Evolutionary conservation across 371 early-diverging fungal species (phyloP), one percentile per base, ranked within the genome.

Genomic region (Amoeboaphelidium occidentale): DNA sequence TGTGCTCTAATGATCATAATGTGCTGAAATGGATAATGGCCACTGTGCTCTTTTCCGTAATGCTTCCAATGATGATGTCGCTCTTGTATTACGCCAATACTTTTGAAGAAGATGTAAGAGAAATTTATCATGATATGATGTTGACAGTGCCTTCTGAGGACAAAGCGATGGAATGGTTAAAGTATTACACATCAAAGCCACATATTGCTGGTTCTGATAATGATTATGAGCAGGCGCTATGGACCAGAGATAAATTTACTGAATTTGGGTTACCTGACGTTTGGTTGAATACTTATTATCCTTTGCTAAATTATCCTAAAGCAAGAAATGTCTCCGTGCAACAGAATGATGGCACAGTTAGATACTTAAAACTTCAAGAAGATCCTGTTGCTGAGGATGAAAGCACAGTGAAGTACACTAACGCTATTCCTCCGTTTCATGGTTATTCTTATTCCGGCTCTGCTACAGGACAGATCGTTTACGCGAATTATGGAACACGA

Each of bases 391-490:
- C 67, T 2, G 75, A 72, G 25, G 78, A 77, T 55, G 51, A 53
- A 22, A 68, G 72, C 0, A 62, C 68, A 23, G 55, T 66, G 2
- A 55, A 74, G 49, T 56, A 58, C 21, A 14, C 56, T 13, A 44
- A 50, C 48, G 67, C 57, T 23, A 61, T 72, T 2, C 76, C 76
- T 2, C 63, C 74, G 4, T 78, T 78, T 52, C 78, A 74, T 49
- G 78, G 70, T 25, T 73, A 72, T 52, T 70, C 75, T 28, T 72
- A 71, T 27, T 57, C 63, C 43, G 79, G 79, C 23, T 69, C 67
- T 52, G 73, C 69, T 10, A 67, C 66, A 2, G 76, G 69, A 3
- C 64, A 61, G 27, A 57, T 78, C 1, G 67, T 78, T 3, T 78
- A 77, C 55, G 76, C 71, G 24, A 71, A 75, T 51, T 78, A 72